Base-by-base conservation (phyloP, 169 alveolate species). In the Eimeria acervulina region DNA sequence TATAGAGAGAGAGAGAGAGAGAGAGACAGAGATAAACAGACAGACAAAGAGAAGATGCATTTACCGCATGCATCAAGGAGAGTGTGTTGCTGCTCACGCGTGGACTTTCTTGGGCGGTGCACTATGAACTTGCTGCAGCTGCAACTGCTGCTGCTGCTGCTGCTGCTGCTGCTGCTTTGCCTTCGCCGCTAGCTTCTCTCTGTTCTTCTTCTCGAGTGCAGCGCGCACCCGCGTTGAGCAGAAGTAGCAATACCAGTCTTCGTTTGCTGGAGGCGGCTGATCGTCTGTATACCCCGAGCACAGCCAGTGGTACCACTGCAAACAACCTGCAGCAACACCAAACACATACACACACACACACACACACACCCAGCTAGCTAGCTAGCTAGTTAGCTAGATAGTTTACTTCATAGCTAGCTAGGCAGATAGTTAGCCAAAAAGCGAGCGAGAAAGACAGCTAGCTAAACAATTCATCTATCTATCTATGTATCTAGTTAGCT, bases 291-390 rank as follows among this genome's bases (percentile, higher is more conserved):
- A 94, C 40, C 96, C 96, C 42, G 91, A 76, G 76, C 96, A 94
- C n/a, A 74, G 63, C 96, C 96, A 94, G 83, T 94, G 96, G 40
- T 74, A 94, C 96, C 96, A 94, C 76, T 93, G 93, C 36, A 80
- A 84, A 31, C 96, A 94, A 78, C 94, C 96, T 94, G 91, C 33
- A 63, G 44, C 84, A 31, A 61, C 85, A 47, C 19, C 81, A 87
- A n/a, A n/a, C n/a, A n/a, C n/a, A n/a, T n/a, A n/a, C n/a, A 12
- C 59, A 51, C 59, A 51, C 7, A 1, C 59, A 51, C 59, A 51
- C 59, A 51, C 59, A 51, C 21, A 10, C 2, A 51, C 21, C 59
- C 15, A 1, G 59, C 7, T 51, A 1, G 21, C 7, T 51, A 51
- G 0, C 7, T 51, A 51, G 15, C 7, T 51, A 17, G 59, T 12